Conservation (phyloP, 2,329 filamentous ascomycete genomes). For the Monosporascus sp. region DNA sequence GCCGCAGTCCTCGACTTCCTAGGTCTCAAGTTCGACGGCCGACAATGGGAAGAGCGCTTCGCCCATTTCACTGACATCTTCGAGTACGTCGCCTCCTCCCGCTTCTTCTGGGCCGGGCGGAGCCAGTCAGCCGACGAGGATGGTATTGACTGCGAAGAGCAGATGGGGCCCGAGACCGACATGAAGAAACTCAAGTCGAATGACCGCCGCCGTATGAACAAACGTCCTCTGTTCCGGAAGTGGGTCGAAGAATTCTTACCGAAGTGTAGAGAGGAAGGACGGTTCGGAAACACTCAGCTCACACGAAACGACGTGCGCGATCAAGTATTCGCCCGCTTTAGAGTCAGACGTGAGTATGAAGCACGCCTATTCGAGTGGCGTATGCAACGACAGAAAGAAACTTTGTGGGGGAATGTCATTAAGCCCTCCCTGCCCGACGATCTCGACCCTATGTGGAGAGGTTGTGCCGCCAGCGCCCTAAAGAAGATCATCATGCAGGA, state of each 20-base stretch:
- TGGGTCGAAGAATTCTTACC: slow-evolving; percentile 65
- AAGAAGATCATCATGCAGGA: slow-evolving; percentile 45
- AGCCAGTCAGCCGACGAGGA: slow-evolving; percentile 18
- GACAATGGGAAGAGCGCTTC: slow-evolving; percentile 53
- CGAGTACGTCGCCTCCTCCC: slow-evolving; percentile 52
- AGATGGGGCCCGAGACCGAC: slow-evolving; percentile 25
- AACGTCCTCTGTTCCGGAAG: slow-evolving; percentile 50
- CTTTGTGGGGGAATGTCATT: slow-evolving; percentile 42
- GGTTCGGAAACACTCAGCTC: slow-evolving; percentile 21
- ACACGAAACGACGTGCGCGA: slow-evolving; percentile 42
- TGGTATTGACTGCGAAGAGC: slow-evolving; percentile 13
- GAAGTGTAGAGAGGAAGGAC: slow-evolving; percentile 35
- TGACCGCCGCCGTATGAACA: slow-evolving; percentile 51
- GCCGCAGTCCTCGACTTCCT: slow-evolving; percentile 55
- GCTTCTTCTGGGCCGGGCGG: slow-evolving; percentile 49
- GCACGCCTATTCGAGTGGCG: slow-evolving; percentile 36
- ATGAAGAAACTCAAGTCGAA: slow-evolving; percentile 41
- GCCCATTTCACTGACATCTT: slow-evolving; percentile 50
- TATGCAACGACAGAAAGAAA: slow-evolving; percentile 33
- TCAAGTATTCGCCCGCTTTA: slow-evolving; percentile 50
- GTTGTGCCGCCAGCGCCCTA: slow-evolving; percentile 36
- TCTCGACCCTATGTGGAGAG: slow-evolving; percentile 26
- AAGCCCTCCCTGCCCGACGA: slow-evolving; percentile 29
- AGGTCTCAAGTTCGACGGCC: slow-evolving; percentile 43
- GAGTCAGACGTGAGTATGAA: slow-evolving; percentile 38